Evolutionary conservation across 2,329 filamentous ascomycete genomes (phyloP).

Genomic region (Alternaria solani): DNA sequence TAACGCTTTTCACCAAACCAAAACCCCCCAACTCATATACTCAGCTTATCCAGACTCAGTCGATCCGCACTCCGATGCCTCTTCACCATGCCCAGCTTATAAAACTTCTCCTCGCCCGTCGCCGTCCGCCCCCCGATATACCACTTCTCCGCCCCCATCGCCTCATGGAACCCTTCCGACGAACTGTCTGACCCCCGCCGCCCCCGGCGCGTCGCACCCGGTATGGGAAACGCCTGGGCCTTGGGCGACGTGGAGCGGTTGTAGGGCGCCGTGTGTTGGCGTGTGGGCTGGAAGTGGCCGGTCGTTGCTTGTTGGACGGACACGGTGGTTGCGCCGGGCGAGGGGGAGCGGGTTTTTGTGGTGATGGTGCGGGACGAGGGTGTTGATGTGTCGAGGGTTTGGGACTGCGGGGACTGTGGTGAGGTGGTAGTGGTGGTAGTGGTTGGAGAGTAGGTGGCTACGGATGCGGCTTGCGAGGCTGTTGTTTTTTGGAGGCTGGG

Average conservation of each 20-base stretch:
- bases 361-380: slow-evolving; percentile 53
- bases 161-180: slow-evolving; percentile 78
- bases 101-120: slow-evolving; percentile 80
- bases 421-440: slow-evolving; percentile 34
- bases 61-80: slow-evolving; percentile 77
- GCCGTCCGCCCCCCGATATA: slow-evolving; percentile 82
- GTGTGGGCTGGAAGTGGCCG: slow-evolving; percentile 52
- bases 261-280: slow-evolving; percentile 51
- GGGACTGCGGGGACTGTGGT: slow-evolving; percentile 44
- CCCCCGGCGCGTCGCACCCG: slow-evolving; percentile 43
- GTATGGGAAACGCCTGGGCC: slow-evolving; percentile 48
- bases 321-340: slow-evolving; percentile 48
- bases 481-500: slow-evolving; percentile 67
- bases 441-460: slow-evolving; percentile 49
- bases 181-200: slow-evolving; percentile 78
- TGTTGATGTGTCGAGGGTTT: slow-evolving; percentile 51
- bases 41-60: slow-evolving; percentile 76
- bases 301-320: slow-evolving; percentile 46
- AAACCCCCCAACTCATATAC: slow-evolving; percentile 62
- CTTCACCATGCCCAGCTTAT: slow-evolving; percentile 79
- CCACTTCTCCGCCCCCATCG: slow-evolving; percentile 77
- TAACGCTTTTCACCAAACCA: slow-evolving; percentile 17
- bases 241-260: slow-evolving; percentile 50
- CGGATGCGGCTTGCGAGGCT: slow-evolving; percentile 49
- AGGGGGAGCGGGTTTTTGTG: slow-evolving; percentile 43